Base-by-base conservation (phyloP, 2,329 filamentous ascomycete species). In the Drechslerella dactyloides region DNA sequence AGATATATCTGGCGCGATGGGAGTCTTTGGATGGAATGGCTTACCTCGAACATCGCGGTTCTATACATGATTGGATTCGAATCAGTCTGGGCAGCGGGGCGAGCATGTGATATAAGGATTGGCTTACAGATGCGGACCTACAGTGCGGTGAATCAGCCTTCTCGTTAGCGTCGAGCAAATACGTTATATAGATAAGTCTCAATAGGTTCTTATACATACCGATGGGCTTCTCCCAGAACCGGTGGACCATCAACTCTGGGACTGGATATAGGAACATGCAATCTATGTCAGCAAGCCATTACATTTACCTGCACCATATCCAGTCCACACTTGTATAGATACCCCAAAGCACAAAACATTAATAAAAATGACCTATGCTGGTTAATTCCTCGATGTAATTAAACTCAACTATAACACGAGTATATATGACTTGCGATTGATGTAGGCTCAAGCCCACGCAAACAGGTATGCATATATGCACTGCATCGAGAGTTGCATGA, bases 231-330 rank as follows among this genome's bases (percentile, higher is more conserved):
- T 94, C 89, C 85, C 86, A 96, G 74, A 96, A 82, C 13, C 80
- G 83, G 78, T 96, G 96, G 76, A 96, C 89, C 60, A 91, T 85
- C 17, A 96, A 82, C 78, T 96, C 92, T 7, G 92, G 91, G 77
- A 96, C 90, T 92, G 70, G 24, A 33, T 15, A 35, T n/a, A 23
- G 21, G 15, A 1, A 19, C 40, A 2, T n/a, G 15, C 50, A 2
- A 42, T 57, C 21, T n/a, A n/a, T n/a, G n/a, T n/a, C n/a, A n/a
- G n/a, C n/a, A n/a, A n/a, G n/a, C n/a, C n/a, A n/a, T n/a, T n/a
- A n/a, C n/a, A n/a, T n/a, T n/a, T n/a, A n/a, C n/a, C n/a, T n/a
- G n/a, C n/a, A n/a, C n/a, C n/a, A n/a, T n/a, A n/a, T n/a, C n/a
- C n/a, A n/a, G n/a, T n/a, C n/a, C n/a, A n/a, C n/a, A n/a, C n/a